Conservation (phyloP, 208 protist species). For the Angomonas ambiguus region DNA sequence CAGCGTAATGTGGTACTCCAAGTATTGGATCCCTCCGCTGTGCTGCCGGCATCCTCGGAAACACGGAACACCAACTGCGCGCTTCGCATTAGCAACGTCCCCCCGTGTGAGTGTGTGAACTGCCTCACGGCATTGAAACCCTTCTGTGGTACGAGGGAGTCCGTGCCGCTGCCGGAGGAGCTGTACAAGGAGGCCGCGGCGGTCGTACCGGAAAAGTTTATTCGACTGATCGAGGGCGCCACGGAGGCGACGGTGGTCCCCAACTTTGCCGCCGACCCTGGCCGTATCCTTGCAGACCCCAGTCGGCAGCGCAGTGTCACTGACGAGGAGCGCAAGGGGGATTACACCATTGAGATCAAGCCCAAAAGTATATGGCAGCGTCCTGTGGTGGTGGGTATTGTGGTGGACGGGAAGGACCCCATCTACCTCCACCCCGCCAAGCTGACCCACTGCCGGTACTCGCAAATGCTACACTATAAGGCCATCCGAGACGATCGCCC, state of each 20-base stretch:
- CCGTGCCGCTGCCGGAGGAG: background rate
- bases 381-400: background rate
- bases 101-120: slow-evolving; percentile 1
- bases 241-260: slow-evolving; percentile 2
- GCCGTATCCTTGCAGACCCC: slow-evolving; percentile 2
- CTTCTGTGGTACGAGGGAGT: slow-evolving; percentile 1
- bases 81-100: slow-evolving; percentile 1
- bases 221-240: background rate
- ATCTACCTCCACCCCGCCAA: background rate
- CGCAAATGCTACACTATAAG: slow-evolving; percentile 2
- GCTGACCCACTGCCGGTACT: slow-evolving; percentile 5
- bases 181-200: background rate
- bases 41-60: background rate
- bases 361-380: slow-evolving; percentile 4
- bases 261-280: slow-evolving; percentile 2
- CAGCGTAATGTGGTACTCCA: slow-evolving; percentile 1
- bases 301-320: background rate
- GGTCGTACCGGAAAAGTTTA: background rate
- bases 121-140: background rate
- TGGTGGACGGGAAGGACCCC: background rate
- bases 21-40: background rate
- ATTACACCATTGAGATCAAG: slow-evolving; percentile 7
- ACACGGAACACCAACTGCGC: background rate
- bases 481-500: background rate
- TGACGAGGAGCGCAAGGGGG: background rate